Evolutionary conservation across 306 rosid genomes (phyloP).

Genomic region (Pterocarpus macrocarpus): DNA sequence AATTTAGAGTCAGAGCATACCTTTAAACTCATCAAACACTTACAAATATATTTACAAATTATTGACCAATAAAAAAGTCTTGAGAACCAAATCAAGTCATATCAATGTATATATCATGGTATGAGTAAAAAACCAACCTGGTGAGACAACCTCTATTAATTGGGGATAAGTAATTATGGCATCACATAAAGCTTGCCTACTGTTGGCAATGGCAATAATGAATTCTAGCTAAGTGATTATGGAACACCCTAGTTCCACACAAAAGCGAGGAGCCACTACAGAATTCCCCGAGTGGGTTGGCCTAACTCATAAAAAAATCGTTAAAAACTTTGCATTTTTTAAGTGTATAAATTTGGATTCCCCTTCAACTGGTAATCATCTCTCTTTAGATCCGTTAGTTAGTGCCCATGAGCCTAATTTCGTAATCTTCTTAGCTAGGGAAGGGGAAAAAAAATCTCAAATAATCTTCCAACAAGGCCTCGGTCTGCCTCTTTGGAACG

Average conservation of each 20-base stretch:
- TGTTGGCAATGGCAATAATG: conserved; percentile 39
- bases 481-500: background rate
- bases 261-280: background rate
- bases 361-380: background rate
- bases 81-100: no score
- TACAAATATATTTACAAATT: no score
- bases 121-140: no score
- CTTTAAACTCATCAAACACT: no score
- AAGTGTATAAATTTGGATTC: background rate
- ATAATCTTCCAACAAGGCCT: conserved; percentile 1
- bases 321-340: background rate
- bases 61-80: no score
- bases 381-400: background rate
- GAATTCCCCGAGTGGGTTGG: background rate
- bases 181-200: conserved; percentile 16
- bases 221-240: conserved; percentile 14
- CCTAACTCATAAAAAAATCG: no score
- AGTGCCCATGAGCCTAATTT: background rate
- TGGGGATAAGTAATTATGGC: conserved; percentile 38
- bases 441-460: background rate
- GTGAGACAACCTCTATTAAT: no score
- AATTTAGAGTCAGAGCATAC: no score
- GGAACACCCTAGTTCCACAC: background rate
- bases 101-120: no score
- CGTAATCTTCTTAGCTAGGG: background rate